Percentiles rank a stretch among this genome's conserved stretches.
Conservation (phyloP, 768 basidiomycete species). For the Cystofilobasidium macerans region DNA sequence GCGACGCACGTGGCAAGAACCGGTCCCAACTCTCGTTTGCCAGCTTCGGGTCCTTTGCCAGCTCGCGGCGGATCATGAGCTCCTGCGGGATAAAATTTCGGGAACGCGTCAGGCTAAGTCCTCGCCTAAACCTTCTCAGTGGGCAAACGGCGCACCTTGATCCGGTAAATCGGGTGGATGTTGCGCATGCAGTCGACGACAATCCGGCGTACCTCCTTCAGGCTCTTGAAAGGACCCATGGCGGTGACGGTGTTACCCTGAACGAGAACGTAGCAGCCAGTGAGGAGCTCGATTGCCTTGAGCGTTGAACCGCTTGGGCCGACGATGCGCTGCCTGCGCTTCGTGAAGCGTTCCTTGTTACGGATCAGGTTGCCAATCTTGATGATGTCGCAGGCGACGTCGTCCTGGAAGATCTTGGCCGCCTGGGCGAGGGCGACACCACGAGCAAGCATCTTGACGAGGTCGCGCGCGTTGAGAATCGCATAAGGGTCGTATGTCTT, state of each 20-base stretch:
- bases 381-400: slow-evolving; percentile 87
- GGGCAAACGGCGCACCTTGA: slow-evolving; percentile 83
- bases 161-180: slow-evolving; percentile 96
- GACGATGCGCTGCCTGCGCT: slow-evolving; percentile 87
- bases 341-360: slow-evolving; percentile 94
- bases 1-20: slow-evolving; percentile 60
- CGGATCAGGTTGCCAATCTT: slow-evolving; percentile 89
- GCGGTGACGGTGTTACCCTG: slow-evolving; percentile 97
- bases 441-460: slow-evolving; percentile 88
- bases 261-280: slow-evolving; percentile 91
- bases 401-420: slow-evolving; percentile 79
- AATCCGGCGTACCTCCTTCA: slow-evolving; percentile 92
- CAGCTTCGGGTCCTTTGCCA: slow-evolving; percentile 94
- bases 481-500: slow-evolving; percentile 97
- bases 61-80: slow-evolving; percentile 93
- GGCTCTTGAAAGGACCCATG: slow-evolving; percentile 88
- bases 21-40: slow-evolving; percentile 92
- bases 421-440: slow-evolving; percentile 66
- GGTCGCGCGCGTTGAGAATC: slow-evolving; percentile 86
- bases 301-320: slow-evolving; percentile 94
- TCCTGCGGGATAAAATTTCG: slow-evolving; percentile 48
- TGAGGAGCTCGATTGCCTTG: slow-evolving; percentile 96
- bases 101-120: too few species aligned
- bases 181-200: slow-evolving; percentile 99
- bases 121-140: too few species aligned